These are phyloP conservation scores for Populus davidiana DNA, from an alignment of 345 rosid genomes.

Conservation along the genomic window DNA sequence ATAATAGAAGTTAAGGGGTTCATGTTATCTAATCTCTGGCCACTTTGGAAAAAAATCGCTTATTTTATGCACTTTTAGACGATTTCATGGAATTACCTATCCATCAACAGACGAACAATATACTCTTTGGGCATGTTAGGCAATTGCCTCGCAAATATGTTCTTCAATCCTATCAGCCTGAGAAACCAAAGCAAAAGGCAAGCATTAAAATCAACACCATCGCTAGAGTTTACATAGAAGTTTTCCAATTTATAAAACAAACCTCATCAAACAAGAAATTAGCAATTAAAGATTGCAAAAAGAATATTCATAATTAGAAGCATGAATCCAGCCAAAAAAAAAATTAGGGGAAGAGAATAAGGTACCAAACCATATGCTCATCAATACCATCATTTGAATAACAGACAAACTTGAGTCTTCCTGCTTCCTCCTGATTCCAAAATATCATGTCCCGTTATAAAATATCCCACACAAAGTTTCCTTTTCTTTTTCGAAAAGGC, in stretches of 20 bases:
- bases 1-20: background rate
- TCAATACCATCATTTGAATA: conserved; percentile 76
- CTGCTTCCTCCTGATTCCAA: conserved; percentile 75
- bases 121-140: conserved; percentile 99
- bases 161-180: conserved; percentile 98
- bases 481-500: background rate
- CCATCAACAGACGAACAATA: conserved; percentile 98
- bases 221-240: background rate
- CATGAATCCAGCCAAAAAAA: background rate
- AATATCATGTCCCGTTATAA: background rate
- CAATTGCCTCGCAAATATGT: conserved; percentile 91
- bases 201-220: background rate
- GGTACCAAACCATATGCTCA: conserved; percentile 97
- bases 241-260: background rate
- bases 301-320: background rate
- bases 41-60: background rate
- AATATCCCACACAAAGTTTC: background rate
- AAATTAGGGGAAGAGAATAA: conserved; percentile 24
- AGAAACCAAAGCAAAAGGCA: conserved; percentile 16
- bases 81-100: conserved; percentile 58
- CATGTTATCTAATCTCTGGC: background rate
- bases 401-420: conserved; percentile 78
- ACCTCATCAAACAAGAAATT: background rate
- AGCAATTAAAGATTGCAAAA: background rate
- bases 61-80: background rate